Percentiles rank a stretch among this genome's conserved stretches.
phyloP scores from a whole-genome alignment of 2,329 filamentous ascomycete species.

The Sporothrix curviconia region DNA sequence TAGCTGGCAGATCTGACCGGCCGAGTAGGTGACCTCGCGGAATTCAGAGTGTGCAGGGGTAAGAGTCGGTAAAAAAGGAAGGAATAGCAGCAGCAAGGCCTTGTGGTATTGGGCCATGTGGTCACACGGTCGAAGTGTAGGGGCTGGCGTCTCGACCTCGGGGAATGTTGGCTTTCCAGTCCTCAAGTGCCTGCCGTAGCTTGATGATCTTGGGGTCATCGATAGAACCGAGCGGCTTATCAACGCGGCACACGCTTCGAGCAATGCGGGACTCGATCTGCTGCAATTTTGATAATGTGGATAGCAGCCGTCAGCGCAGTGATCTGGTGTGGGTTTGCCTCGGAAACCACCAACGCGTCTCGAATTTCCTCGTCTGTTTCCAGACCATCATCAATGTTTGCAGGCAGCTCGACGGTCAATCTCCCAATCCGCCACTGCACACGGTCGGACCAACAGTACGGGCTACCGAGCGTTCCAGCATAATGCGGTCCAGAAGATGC shows the following conservation, averaged over 20 bases:
- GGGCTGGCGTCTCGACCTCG: background rate
- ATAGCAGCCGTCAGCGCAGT: constrained; percentile 10
- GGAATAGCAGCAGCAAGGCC: constrained; percentile 6
- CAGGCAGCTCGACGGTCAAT: constrained; percentile 8
- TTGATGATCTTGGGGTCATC: background rate
- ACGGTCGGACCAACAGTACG: constrained; percentile 6
- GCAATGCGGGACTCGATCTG: constrained; percentile 3
- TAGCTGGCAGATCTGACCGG: constrained; percentile 11
- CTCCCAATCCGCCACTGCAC: constrained; percentile 3
- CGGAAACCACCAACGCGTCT: background rate
- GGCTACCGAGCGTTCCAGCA: constrained; percentile 9
- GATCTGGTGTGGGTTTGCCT: background rate
- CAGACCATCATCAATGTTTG: constrained; percentile 6
- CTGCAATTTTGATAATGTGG: constrained; percentile 9
- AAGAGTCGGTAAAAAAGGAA: constrained; percentile 4
- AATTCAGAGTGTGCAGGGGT: constrained; percentile 6
- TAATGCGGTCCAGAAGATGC: constrained; percentile 12
- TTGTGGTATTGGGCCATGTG: constrained; percentile 11
- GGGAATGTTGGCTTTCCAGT: constrained; percentile 6
- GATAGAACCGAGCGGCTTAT: constrained; percentile 4
- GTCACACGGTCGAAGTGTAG: constrained; percentile 1
- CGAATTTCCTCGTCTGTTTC: constrained; percentile 5
- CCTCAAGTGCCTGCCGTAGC: constrained; percentile 2
- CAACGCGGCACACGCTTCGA: constrained; percentile 1
- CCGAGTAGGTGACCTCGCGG: constrained; percentile 4